Evolutionary conservation across 129 eudicot genomes (phyloP), one percentile per base, ranked within the genome.

Genomic region (Artemisia tridentata): DNA sequence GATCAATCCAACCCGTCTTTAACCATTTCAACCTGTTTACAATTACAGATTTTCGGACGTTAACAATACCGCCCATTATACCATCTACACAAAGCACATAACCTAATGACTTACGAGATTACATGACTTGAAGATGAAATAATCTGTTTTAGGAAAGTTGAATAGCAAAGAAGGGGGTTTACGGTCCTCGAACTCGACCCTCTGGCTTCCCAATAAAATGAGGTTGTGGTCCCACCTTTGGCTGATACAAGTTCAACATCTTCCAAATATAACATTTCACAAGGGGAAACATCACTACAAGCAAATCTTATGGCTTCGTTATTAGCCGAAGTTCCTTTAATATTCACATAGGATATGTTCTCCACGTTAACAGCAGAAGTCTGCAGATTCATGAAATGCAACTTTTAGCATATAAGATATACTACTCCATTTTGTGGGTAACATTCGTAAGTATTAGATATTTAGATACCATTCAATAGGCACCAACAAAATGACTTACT

Each of bases 321-420:
- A 14, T 88, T 81, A 51, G 97, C 92, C 54, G 97, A 87, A 50
- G 97, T 89, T 63, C 98, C 98, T 84, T 69, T 89, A 72, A 93
- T 82, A 59, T 72, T 77, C 2, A 80, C 76, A 77, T 75, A 93
- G 10, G 96, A 78, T 70, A 89, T 78, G 68, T 82, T 68, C 21
- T 80, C 62, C 43, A 93, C 78, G 2, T 49, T 72, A 45, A 89
- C 77, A 31, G 87, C 83, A 49, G 77, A 87, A 51, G 90, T 93
- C 98, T 93, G 88, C 85, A 74, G 5, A 46, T 29, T 10, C 67
- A 75, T 55, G 16, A 55, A 65, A 69, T 20, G 21, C 48, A 11
- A 25, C 7, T 4, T 51, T 31, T 62, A 71, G 23, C 23, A 18
- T 13, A 21, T 2, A 3, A 57, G 58, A 2, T 41, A 55, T 13